Conservation (phyloP, 2,329 filamentous ascomycete genomes). For the Mycosphaerella arachidis region DNA sequence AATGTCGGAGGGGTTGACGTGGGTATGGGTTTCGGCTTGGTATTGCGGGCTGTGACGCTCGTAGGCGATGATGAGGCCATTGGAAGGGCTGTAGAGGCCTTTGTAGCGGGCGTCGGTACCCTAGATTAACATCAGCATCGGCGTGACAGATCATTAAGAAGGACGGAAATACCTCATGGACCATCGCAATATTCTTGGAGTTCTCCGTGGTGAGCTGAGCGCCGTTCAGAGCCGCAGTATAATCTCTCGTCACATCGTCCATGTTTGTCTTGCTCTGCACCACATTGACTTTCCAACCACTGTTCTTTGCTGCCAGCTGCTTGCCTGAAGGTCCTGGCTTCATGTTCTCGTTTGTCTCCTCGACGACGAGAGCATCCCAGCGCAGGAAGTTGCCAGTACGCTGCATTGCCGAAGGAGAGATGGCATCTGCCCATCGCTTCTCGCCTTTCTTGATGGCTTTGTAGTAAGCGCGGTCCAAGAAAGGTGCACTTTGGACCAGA, state of each 20-base stretch:
- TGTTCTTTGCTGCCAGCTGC: too few relatives aligned
- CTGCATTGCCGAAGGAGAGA: not conserved
- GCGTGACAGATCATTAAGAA: not conserved
- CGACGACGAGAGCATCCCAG: not conserved
- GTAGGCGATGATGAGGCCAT: not conserved
- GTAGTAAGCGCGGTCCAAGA: not conserved
- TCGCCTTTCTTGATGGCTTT: not conserved
- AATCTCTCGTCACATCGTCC: not conserved
- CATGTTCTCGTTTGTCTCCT: not conserved
- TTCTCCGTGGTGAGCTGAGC: not conserved
- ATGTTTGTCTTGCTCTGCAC: not conserved
- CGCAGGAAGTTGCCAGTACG: not conserved
- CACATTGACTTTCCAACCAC: not conserved
- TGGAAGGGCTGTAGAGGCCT: not conserved
- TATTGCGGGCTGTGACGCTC: not conserved
- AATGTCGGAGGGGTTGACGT: not conserved
- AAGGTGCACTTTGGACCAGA: not conserved
- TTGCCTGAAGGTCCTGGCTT: not conserved
- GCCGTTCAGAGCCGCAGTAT: not conserved
- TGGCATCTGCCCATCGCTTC: not conserved
- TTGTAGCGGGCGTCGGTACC: not conserved
- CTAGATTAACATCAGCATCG: not conserved
- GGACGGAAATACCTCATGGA: not conserved
- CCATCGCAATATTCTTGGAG: not conserved
- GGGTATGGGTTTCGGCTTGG: not conserved